Base-by-base conservation (phyloP, 805 yeast genomes). In the Candida tammaniensis region DNA sequence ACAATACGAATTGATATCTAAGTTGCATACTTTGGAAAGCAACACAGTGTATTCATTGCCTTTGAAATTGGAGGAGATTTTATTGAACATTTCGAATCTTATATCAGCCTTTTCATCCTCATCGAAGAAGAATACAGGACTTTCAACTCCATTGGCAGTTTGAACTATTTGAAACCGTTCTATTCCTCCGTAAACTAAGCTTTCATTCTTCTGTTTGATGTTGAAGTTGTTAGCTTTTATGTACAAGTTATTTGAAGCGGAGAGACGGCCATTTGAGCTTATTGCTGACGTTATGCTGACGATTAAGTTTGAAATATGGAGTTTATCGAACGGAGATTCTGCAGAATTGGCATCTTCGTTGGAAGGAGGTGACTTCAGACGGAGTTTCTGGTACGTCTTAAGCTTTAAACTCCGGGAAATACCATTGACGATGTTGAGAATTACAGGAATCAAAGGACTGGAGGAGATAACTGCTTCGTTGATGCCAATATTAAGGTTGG, bases 231-330 rank as follows among this genome's bases (percentile, higher is more conserved):
- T 47, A 17, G 41, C 51, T 15, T 32, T 42, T 19, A 37, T 59
- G 24, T 34, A 65, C 37, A 32, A 57, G 25, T 44, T 64, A 40
- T 38, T 58, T 1, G 57, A 42, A n/a, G 65, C 51, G 0, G 62
- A 52, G 51, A 76, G 75, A 0, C 42, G 39, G 0, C 82, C 83
- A 13, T 48, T 36, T 0, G 38, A 35, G 1, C 46, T 40, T 8
- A 80, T 36, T 0, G 78, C 75, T 0, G 82, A 72, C 0, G 71
- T 65, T 9, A 76, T 46, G 40, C 75, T 67, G 2, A 78, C 17
- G 0, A 52, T 46, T 1, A 80, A 35, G 17, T 57, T 48, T 1
- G 49, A 40, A 2, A 80, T 49, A 7, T 48, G 58, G 4, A 78
- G 30, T 32, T 57, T 62, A 14, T 63, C 64, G 38, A 76, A 62